These are phyloP conservation scores for Ascoidea asiatica DNA, from an alignment of 805 yeast species.

Conservation along the genomic window DNA sequence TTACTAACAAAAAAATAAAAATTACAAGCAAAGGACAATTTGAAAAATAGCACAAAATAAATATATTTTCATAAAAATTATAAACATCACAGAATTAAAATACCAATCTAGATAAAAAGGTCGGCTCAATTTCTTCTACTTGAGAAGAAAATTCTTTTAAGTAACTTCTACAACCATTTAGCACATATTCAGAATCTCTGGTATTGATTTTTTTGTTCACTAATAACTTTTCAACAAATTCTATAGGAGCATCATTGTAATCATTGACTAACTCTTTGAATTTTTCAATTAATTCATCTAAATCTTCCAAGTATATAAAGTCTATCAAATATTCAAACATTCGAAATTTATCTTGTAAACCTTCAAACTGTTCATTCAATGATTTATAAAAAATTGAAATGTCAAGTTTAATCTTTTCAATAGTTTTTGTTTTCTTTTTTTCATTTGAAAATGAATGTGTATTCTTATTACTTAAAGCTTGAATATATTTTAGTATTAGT, in stretches of 20 bases:
- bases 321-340: constrained; percentile 53
- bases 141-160: constrained; percentile 9
- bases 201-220: constrained; percentile 19
- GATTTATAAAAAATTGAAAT: constrained; percentile 39
- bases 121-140: constrained; percentile 7
- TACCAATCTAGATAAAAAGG: constrained; percentile 7
- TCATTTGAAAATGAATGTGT: constrained; percentile 24
- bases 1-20: too few species aligned
- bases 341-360: constrained; percentile 32
- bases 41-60: too few species aligned
- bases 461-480: constrained; percentile 28
- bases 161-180: constrained; percentile 10
- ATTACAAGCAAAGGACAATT: too few species aligned
- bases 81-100: too few species aligned
- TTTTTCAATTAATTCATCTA: constrained; percentile 33
- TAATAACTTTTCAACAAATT: constrained; percentile 52
- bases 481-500: constrained; percentile 33
- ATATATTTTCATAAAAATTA: too few species aligned
- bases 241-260: constrained; percentile 69
- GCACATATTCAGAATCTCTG: constrained; percentile 5
- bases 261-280: constrained; percentile 50
- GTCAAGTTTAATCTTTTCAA: constrained; percentile 46
- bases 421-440: constrained; percentile 26
- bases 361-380: constrained; percentile 32
- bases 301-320: constrained; percentile 30